These are phyloP conservation scores for Pichia sp. DNA, from an alignment of 1,139 yeast species.

Conservation along the genomic window DNA sequence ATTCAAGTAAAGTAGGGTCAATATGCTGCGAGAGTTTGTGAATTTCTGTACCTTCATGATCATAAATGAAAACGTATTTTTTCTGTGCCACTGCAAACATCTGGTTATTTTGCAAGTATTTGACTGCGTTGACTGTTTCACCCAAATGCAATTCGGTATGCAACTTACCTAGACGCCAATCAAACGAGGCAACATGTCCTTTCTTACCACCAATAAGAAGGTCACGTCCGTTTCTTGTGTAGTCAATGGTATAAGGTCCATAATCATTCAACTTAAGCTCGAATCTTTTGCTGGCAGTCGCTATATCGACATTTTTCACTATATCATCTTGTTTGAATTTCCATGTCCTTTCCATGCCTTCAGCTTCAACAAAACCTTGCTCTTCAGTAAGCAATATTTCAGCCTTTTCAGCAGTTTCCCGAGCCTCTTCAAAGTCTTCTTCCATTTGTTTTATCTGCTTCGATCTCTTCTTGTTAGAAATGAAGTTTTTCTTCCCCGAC, in stretches of 20 bases:
- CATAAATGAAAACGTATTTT: constrained; percentile 89
- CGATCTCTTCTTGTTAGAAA: constrained; percentile 11
- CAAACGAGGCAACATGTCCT: constrained; percentile 95
- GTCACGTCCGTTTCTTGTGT: constrained; percentile 82
- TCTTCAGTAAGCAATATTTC: constrained; percentile 83
- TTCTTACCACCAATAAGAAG: constrained; percentile 80
- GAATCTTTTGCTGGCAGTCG: constrained; percentile 72
- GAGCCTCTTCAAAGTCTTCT: constrained; percentile 70
- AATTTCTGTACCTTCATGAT: constrained; percentile 83
- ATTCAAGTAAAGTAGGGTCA: constrained; percentile 78
- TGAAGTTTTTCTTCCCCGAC: neutral
- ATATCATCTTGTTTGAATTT: constrained; percentile 82
- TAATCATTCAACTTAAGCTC: constrained; percentile 68
- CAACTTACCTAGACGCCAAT: constrained; percentile 85
- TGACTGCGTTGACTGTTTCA: constrained; percentile 88
- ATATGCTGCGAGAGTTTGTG: constrained; percentile 89
- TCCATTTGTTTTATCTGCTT: constrained; percentile 57
- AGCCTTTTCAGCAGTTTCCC: constrained; percentile 76
- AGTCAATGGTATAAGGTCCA: constrained; percentile 85
- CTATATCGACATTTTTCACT: constrained; percentile 67
- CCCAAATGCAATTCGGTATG: constrained; percentile 79
- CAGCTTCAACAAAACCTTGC: constrained; percentile 84
- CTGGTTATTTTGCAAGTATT: constrained; percentile 87
- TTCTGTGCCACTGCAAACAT: constrained; percentile 96
- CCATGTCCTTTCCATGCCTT: constrained; percentile 87